Evolutionary conservation across 148 eudicot species (phyloP), one percentile per base, ranked within the genome.

Genomic region (Arctostaphylos glauca): DNA sequence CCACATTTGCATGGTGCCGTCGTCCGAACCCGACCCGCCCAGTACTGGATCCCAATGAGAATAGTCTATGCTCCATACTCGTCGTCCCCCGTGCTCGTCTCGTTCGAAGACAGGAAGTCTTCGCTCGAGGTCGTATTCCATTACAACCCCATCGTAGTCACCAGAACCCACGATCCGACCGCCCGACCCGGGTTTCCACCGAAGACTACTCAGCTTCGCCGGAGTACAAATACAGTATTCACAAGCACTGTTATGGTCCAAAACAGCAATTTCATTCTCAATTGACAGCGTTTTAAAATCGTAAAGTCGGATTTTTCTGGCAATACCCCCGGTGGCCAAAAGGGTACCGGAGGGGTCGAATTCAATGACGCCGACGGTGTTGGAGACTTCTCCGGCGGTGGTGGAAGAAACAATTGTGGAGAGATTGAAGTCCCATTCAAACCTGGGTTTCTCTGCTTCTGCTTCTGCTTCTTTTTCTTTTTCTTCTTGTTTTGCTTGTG

Each of bases 1-100:
- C 92, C 92, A 90, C 84, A 90, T 76, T 23, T 90, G 92, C 84
- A 90, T 80, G 76, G 92, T 86, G 10, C 92, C 92, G 53, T 90
- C 92, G 48, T 90, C 92, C 9, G 92, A 86, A 14, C 90, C 90
- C 74, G 92, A 90, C 3, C 89, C 92, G 5, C 90, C 92, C 0
- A 90, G 12, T 0, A 60, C 76, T 10, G 92, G 92, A 16, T 83
- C 83, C 71, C 86, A 67, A 14, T 76, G 87, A 52, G 90, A 88
- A 56, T 90, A 90, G 78, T 85, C 92, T 53, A 90, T 47, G 85
- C 86, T 87, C 92, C 92, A 90, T 0, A 90, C 84, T 56, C 90
- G 86, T 6, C 89, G 55, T 5, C 92, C 92, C 5, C 88, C 87
- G 19, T 90, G 92, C 83, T 90, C 92, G 79, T 90, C 92, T 1